Evolutionary conservation across 139 green algal species (phyloP).

Genomic region (Chlorella sp.): DNA sequence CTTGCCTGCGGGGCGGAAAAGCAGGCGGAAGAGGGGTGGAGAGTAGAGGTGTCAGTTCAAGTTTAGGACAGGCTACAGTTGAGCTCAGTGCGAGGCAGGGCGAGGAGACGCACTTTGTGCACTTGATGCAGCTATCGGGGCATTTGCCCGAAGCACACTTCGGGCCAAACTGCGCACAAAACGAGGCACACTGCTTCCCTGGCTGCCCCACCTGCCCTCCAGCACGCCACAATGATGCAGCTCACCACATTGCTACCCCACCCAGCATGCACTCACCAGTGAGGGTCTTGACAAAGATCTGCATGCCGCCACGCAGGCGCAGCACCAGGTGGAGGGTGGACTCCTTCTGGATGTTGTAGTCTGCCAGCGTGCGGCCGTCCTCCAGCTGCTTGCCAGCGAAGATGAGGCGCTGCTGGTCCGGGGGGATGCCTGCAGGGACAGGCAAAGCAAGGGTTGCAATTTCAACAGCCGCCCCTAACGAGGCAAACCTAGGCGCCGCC

Average conservation of each 20-base stretch:
- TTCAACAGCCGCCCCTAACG: background rate
- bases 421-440: constrained; percentile 75
- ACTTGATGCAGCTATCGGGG: too few species aligned
- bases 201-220: background rate
- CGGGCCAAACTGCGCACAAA: too few species aligned
- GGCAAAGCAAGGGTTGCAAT: background rate
- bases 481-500: background rate
- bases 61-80: too few species aligned
- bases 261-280: background rate
- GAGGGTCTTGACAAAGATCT: constrained; percentile 91
- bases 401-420: constrained; percentile 97
- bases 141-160: too few species aligned
- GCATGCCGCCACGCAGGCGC: constrained; percentile 92
- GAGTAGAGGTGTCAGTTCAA: too few species aligned
- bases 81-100: too few species aligned
- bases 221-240: background rate
- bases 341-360: constrained; percentile 99
- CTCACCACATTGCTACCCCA: too few species aligned
- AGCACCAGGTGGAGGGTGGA: constrained; percentile 98
- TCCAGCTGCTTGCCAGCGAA: constrained; percentile 99
- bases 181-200: background rate
- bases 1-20: constrained; percentile 57
- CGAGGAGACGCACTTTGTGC: too few species aligned
- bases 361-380: constrained; percentile 94
- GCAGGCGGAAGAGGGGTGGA: background rate